phyloP scores from a whole-genome alignment of 2,329 filamentous ascomycete genomes.

The Corynespora cassiicola region DNA sequence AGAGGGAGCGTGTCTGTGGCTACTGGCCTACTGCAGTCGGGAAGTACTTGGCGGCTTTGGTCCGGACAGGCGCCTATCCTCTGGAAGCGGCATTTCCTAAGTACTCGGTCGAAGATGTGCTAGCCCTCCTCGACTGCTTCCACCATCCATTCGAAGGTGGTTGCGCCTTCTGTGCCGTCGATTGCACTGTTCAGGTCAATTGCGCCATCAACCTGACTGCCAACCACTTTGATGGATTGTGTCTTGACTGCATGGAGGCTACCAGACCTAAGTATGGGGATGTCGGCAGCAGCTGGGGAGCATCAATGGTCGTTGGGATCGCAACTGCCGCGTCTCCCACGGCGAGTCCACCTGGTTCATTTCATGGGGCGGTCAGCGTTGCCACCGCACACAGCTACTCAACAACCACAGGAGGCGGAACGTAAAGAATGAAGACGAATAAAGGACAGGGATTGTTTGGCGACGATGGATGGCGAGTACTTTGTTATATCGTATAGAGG shows the following conservation, averaged over 20 bases:
- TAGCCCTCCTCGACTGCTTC: constrained; percentile 16
- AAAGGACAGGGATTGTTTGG: too few species aligned
- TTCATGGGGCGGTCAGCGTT: too few species aligned
- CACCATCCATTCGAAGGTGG: constrained; percentile 13
- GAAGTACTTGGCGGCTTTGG: constrained; percentile 19
- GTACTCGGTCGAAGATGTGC: constrained; percentile 24
- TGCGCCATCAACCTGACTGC: constrained; percentile 5
- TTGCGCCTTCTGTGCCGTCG: constrained; percentile 4
- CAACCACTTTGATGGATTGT: constrained; percentile 33
- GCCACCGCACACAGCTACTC: constrained; percentile 16
- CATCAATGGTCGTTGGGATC: constrained; percentile 29
- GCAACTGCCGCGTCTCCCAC: too few species aligned
- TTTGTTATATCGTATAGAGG: too few species aligned
- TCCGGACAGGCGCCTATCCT: constrained; percentile 18
- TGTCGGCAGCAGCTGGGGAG: constrained; percentile 10
- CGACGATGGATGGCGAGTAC: too few species aligned
- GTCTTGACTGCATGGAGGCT: constrained; percentile 34
- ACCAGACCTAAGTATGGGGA: constrained; percentile 13
- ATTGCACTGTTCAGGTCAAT: constrained; percentile 3
- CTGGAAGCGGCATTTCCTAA: too few species aligned
- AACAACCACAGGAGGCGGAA: too few species aligned
- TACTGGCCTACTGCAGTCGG: constrained; percentile 22
- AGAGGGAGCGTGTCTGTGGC: constrained; percentile 6
- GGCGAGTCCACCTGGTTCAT: too few species aligned
- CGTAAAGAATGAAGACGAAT: too few species aligned